These are phyloP conservation scores for Hypoxylon rickii DNA, from an alignment of 495 filamentous ascomycete genomes.

Conservation along the genomic window DNA sequence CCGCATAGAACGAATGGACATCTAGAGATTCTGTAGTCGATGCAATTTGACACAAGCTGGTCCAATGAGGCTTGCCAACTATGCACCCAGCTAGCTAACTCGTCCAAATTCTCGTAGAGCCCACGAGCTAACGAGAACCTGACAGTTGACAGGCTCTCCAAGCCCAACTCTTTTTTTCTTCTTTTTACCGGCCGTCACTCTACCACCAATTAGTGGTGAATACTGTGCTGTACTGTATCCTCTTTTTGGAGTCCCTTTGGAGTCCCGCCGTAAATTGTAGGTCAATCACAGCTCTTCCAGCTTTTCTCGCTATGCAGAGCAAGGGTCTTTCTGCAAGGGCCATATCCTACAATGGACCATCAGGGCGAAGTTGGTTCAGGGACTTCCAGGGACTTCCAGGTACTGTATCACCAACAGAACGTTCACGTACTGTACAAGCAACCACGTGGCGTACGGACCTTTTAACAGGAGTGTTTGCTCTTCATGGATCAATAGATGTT, in stretches of 20 bases:
- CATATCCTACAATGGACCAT: conserved; percentile 10
- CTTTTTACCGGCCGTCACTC: conserved; percentile 22
- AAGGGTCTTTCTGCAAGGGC: conserved; percentile 35
- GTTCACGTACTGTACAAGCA: conserved; percentile 22
- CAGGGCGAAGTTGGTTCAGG: conserved; percentile 19
- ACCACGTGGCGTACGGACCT: conserved; percentile 19
- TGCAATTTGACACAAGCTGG: conserved; percentile 21
- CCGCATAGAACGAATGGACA: conserved; percentile 29
- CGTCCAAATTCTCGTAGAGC: conserved; percentile 24
- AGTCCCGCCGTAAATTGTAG: conserved; percentile 13
- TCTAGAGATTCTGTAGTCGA: conserved; percentile 11
- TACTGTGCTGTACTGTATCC: conserved; percentile 33
- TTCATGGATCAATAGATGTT: too few species aligned
- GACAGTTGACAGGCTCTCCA: conserved; percentile 27
- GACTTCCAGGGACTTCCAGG: conserved; percentile 3
- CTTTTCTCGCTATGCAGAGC: conserved; percentile 22
- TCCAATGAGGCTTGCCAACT: conserved; percentile 2
- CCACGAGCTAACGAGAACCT: too few species aligned
- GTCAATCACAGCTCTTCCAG: conserved; percentile 28
- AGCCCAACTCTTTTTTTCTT: conserved; percentile 14
- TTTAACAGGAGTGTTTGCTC: not conserved
- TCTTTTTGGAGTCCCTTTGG: conserved; percentile 18
- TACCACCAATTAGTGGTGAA: conserved; percentile 25
- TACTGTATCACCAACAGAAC: conserved; percentile 6
- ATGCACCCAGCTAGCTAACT: conserved; percentile 5